Percentiles rank a stretch among this genome's conserved stretches.
phyloP scores from a whole-genome alignment of 2,329 filamentous ascomycete genomes.

The Phyllosticta citrichinensis region DNA sequence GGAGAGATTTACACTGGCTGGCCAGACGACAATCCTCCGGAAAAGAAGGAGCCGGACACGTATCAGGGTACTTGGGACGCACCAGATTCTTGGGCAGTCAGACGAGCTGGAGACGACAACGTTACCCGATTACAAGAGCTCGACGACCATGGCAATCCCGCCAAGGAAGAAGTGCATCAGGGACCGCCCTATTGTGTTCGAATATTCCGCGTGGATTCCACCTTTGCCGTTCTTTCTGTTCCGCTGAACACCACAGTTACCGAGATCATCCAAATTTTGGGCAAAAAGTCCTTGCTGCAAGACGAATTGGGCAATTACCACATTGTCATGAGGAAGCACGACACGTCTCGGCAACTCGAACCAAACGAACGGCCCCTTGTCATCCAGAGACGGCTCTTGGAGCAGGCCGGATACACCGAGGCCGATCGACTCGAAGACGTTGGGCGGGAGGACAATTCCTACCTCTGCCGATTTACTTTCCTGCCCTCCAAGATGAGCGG shows the following conservation, averaged over 20 bases:
- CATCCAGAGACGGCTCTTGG: slow-evolving; percentile 82
- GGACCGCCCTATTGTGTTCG: slow-evolving; percentile 78
- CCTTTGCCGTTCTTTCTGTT: slow-evolving; percentile 86
- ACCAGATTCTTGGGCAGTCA: slow-evolving; percentile 93
- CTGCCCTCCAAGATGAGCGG: slow-evolving; percentile 80
- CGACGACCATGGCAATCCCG: slow-evolving; percentile 58
- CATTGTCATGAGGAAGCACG: slow-evolving; percentile 89
- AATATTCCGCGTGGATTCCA: slow-evolving; percentile 86
- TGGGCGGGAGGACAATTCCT: slow-evolving; percentile 93
- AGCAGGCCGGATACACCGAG: slow-evolving; percentile 84
- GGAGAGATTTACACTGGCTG: slow-evolving; percentile 39
- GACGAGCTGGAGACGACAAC: slow-evolving; percentile 57
- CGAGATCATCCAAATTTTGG: slow-evolving; percentile 80
- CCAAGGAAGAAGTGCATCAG: slow-evolving; percentile 61
- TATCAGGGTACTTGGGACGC: slow-evolving; percentile 67
- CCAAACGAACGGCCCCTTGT: slow-evolving; percentile 72
- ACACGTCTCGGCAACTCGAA: slow-evolving; percentile 71
- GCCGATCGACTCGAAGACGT: slow-evolving; percentile 85
- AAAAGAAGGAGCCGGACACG: slow-evolving; percentile 14
- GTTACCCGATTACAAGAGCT: slow-evolving; percentile 48
- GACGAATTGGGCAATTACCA: slow-evolving; percentile 91
- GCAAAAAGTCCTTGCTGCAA: slow-evolving; percentile 87
- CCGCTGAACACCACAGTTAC: slow-evolving; percentile 72
- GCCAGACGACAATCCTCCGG: slow-evolving; percentile 28
- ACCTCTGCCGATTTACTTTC: slow-evolving; percentile 92